A percentile compares a stretch with the other conserved stretches of the same genome.
phyloP scores from a whole-genome alignment of 139 green algal genomes.

The Gonium pectorale region DNA sequence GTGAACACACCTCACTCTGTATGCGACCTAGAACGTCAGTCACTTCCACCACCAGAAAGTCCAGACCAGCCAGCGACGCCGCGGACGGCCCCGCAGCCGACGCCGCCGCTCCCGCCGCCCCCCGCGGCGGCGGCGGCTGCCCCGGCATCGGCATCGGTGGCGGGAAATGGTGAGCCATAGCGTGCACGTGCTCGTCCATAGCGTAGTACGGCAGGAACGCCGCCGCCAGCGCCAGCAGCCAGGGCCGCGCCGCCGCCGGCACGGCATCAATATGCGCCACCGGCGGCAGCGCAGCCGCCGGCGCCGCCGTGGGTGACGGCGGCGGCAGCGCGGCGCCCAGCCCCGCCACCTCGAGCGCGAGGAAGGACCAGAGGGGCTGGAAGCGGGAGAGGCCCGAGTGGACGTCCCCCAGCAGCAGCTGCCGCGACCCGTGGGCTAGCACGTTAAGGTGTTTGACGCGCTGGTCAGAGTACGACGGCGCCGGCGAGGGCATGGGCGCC shows the following conservation, averaged over 20 bases:
- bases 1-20: constrained; percentile 41
- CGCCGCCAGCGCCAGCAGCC: constrained; percentile 65
- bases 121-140: constrained; percentile 34
- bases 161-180: constrained; percentile 56
- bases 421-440: constrained; percentile 74
- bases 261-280: constrained; percentile 55
- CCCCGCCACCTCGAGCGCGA: constrained; percentile 41
- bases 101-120: neutral
- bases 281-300: neutral
- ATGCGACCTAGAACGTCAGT: constrained; percentile 61
- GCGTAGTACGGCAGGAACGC: constrained; percentile 82
- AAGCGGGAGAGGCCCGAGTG: constrained; percentile 71
- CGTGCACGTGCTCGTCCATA: neutral
- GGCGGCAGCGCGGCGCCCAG: neutral
- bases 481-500: too few species aligned
- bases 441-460: constrained; percentile 85
- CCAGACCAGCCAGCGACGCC: constrained; percentile 19
- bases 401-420: constrained; percentile 88
- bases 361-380: constrained; percentile 72
- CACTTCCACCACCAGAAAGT: constrained; percentile 69
- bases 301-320: neutral
- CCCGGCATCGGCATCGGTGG: constrained; percentile 40
- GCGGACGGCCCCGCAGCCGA: neutral
- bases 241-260: constrained; percentile 53
- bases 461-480: constrained; percentile 56